A percentile compares a stretch with the other conserved stretches of the same genome.
Evolutionary conservation across 2,329 filamentous ascomycete genomes (phyloP).

Genomic region (Ilyonectria mors-panacis): DNA sequence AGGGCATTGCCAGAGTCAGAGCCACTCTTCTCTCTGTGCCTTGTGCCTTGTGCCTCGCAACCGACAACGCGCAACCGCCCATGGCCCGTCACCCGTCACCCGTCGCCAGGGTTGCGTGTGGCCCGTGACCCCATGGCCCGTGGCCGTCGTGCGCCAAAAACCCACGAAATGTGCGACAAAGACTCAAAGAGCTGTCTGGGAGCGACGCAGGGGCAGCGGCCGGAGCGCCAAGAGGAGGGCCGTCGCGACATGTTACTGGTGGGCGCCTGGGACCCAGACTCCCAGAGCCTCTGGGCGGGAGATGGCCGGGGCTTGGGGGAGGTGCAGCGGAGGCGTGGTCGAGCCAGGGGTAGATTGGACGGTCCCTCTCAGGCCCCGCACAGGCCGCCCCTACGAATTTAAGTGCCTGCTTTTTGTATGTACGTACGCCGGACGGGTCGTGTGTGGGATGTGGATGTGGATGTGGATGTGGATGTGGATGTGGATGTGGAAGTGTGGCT

Average conservation of each 20-base stretch:
- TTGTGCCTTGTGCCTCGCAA: too few species aligned
- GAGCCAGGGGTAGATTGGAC: slow-evolving; percentile 44
- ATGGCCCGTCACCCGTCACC: neutral
- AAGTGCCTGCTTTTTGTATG: slow-evolving; percentile 41
- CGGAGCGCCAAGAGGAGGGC: slow-evolving; percentile 33
- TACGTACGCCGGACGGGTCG: slow-evolving; percentile 9
- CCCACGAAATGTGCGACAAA: slow-evolving; percentile 8
- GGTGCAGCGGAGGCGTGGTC: slow-evolving; percentile 33
- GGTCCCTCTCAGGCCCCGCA: slow-evolving; percentile 36
- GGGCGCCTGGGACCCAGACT: slow-evolving; percentile 27
- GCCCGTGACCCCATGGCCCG: slow-evolving; percentile 13
- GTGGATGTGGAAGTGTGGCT: neutral
- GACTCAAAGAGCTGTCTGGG: slow-evolving; percentile 27
- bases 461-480: slow-evolving; percentile 3
- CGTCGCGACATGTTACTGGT: slow-evolving; percentile 34
- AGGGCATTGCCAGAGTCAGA: neutral
- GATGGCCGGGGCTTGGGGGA: slow-evolving; percentile 31
- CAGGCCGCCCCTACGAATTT: slow-evolving; percentile 37
- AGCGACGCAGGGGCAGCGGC: slow-evolving; percentile 33
- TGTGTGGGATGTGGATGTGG: slow-evolving; percentile 17
- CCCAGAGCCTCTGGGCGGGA: slow-evolving; percentile 22
- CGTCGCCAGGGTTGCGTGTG: slow-evolving; percentile 9
- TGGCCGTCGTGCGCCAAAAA: slow-evolving; percentile 2
- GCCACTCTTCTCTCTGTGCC: neutral
- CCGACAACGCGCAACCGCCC: too few species aligned